Percentiles rank a stretch among this genome's conserved stretches.
These are phyloP conservation scores for Xylaria sp. DNA, from an alignment of 2,329 filamentous ascomycete species.

Conservation along the genomic window DNA sequence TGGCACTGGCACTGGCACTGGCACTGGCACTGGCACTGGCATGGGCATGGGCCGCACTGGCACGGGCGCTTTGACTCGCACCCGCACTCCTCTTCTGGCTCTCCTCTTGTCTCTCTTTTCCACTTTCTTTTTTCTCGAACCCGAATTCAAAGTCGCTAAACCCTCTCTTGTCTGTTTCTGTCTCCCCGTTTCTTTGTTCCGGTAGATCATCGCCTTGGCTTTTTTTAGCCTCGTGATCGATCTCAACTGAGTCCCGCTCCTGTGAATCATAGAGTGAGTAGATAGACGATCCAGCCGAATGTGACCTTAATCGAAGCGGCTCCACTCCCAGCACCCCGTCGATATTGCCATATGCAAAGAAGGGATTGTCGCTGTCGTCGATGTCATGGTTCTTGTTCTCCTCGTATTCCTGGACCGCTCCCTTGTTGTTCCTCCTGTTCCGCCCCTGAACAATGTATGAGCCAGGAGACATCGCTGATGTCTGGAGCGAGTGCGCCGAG, in stretches of 20 bases:
- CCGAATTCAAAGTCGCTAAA: neutral
- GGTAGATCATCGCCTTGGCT: conserved; percentile 2
- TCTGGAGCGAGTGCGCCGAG: conserved; percentile 50
- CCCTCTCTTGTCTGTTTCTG: neutral
- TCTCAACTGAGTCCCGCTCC: neutral
- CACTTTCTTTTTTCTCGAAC: neutral
- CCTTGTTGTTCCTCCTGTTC: conserved; percentile 32
- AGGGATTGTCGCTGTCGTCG: conserved; percentile 31
- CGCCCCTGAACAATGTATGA: conserved; percentile 33
- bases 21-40: conserved; percentile 1
- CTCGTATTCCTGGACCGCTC: conserved; percentile 28
- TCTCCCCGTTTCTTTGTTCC: neutral
- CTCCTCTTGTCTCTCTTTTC: neutral
- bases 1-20: conserved; percentile 16
- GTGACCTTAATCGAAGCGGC: conserved; percentile 26
- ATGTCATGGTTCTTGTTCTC: too few species aligned
- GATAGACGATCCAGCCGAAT: conserved; percentile 31
- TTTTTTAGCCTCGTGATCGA: neutral
- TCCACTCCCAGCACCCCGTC: conserved; percentile 22
- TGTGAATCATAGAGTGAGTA: conserved; percentile 28
- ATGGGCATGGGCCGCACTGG: neutral
- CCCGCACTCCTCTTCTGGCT: neutral
- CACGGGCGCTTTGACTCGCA: too few species aligned
- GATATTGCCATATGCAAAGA: conserved; percentile 28
- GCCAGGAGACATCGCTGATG: conserved; percentile 39